Evolutionary conservation across 768 basidiomycete genomes (phyloP), one percentile per base, ranked within the genome.

Genomic region (Rhizopogon vesiculosus): DNA sequence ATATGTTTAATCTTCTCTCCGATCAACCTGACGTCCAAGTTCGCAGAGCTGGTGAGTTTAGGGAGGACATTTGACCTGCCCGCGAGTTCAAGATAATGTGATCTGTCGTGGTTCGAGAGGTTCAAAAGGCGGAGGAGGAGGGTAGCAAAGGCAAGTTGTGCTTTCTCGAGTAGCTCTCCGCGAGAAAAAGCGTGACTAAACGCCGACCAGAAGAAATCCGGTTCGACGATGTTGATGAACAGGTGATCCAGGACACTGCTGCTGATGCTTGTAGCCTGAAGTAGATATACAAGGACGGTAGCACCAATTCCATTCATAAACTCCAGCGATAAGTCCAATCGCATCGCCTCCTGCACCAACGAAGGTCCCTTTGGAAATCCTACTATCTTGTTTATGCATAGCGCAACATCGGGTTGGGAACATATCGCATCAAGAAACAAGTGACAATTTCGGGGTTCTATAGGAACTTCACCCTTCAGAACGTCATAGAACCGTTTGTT

Each of bases 391-490:
- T 65, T 59, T 43, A 78, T 48, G 57, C 74, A 76, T 0, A 56
- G 54, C 1, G 64, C 56, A 3, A 71, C 58, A 38, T 78, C 73
- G 5, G 64, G 59, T 49, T 74, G 72, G 16, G 61, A 57, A 61
- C 66, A 77, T n/a, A 80, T 62, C 0, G 73, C 74, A 51, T 80
- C 77, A 9, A 80, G 61, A 56, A 80, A 79, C 1, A 66, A 66
- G 5, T 44, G 15, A 9, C 55, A 42, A 41, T 68, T 72, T 16
- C 56, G 51, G 12, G 57, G 29, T 0, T 62, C 52, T 3, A 77
- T 19, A 0, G 13, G 7, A 4, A 45, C 40, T 42, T 59, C 55
- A 15, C 70, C 73, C 19, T 45, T 42, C 13, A 73, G 38, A 33
- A 74, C 59, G 15, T 52, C 13, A 28, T 69, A 42, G 35, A 76